Evolutionary conservation across 768 basidiomycete species (phyloP).

Genomic region (Gelatoporia subvermispora): DNA sequence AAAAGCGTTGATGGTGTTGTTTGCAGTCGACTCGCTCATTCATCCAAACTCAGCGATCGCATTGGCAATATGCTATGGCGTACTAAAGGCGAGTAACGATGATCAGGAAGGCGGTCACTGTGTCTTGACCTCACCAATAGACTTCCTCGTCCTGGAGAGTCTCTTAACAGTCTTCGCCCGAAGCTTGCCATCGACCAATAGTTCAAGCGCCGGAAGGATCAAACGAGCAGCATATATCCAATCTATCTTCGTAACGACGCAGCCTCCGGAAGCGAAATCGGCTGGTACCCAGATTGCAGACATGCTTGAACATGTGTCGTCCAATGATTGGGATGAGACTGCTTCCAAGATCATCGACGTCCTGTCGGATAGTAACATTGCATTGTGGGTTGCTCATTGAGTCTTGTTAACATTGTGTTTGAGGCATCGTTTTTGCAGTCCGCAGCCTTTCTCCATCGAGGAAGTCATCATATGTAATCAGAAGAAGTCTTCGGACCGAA

Average conservation of each 20-base stretch:
- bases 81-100: conserved; percentile 36
- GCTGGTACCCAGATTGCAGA: conserved; percentile 34
- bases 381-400: conserved; percentile 37
- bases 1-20: conserved; percentile 1
- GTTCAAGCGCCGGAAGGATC: conserved; percentile 26
- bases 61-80: conserved; percentile 46
- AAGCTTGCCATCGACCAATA: conserved; percentile 43
- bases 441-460: conserved; percentile 51
- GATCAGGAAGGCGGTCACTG: not conserved
- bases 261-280: conserved; percentile 31
- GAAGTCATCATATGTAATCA: conserved; percentile 35
- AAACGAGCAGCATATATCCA: conserved; percentile 42
- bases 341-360: conserved; percentile 41
- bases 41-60: conserved; percentile 3
- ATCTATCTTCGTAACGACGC: conserved; percentile 37
- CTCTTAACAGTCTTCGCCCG: conserved; percentile 53
- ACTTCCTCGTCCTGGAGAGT: conserved; percentile 53
- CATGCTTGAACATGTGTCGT: conserved; percentile 37
- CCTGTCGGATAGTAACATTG: conserved; percentile 40
- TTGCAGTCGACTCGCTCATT: not conserved
- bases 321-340: conserved; percentile 50
- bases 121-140: conserved; percentile 23
- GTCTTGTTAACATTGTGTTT: conserved; percentile 1
- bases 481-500: conserved; percentile 35
- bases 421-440: conserved; percentile 30